Conservation (phyloP, 371 early-diverging fungal genomes). For the Apophysomyces trapeziformis region DNA sequence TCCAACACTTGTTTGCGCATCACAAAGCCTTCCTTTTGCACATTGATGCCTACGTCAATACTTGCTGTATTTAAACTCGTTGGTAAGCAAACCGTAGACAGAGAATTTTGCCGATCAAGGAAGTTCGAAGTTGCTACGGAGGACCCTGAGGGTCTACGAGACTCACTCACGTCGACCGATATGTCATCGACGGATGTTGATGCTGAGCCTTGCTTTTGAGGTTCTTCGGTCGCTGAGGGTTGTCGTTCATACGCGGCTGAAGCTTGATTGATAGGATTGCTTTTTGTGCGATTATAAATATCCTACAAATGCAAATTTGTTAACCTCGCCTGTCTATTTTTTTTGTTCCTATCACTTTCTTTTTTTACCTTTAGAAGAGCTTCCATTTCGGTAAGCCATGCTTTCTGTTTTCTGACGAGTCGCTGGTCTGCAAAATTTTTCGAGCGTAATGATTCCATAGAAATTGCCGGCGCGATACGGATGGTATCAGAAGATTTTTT, state of each 20-base stretch:
- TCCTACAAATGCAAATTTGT: neutral
- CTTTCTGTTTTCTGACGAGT: constrained; percentile 16
- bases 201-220: neutral
- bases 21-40: constrained; percentile 27
- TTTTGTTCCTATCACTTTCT: no score
- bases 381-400: constrained; percentile 34
- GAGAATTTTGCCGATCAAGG: neutral
- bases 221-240: neutral
- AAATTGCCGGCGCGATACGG: neutral
- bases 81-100: neutral
- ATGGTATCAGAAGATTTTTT: neutral
- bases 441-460: neutral
- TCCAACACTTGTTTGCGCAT: constrained; percentile 44
- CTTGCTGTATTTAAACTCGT: neutral
- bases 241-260: neutral
- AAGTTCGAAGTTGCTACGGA: neutral
- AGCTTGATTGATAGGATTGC: neutral
- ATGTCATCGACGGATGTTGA: no score
- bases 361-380: constrained; percentile 28
- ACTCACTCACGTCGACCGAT: neutral
- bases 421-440: neutral
- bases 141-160: neutral
- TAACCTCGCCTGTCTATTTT: neutral
- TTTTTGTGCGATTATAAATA: neutral
- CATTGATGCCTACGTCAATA: neutral